Percentiles rank a stretch among this genome's conserved stretches.
Conservation (phyloP, 371 early-diverging fungal genomes). For the Rhizopus sp. region DNA sequence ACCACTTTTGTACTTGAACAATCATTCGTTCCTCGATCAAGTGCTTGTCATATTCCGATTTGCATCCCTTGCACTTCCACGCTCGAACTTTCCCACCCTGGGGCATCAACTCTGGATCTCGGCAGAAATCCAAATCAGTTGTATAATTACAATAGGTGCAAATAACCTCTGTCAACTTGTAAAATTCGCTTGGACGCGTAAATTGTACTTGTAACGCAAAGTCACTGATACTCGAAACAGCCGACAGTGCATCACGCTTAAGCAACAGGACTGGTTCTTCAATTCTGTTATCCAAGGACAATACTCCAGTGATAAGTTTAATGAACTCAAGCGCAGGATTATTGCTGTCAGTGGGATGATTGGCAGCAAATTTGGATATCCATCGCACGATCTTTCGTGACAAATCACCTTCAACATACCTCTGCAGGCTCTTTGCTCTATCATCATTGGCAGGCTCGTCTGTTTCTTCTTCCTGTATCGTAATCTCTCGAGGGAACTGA, state of each 20-base stretch:
- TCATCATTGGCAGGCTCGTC: slow-evolving; percentile 17
- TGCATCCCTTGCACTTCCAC: slow-evolving; percentile 69
- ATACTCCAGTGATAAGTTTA: slow-evolving; percentile 71
- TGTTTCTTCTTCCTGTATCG: slow-evolving; percentile 10
- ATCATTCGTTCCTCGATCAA: slow-evolving; percentile 81
- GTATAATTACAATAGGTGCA: slow-evolving; percentile 85
- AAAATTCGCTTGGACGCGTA: slow-evolving; percentile 74
- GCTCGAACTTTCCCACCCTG: slow-evolving; percentile 39
- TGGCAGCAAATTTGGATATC: slow-evolving; percentile 15
- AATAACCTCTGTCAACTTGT: slow-evolving; percentile 80
- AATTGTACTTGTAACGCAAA: slow-evolving; percentile 79
- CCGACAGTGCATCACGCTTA: slow-evolving; percentile 73
- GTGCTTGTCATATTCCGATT: slow-evolving; percentile 70
- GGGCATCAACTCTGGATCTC: slow-evolving; percentile 74
- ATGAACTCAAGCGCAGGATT: slow-evolving; percentile 78
- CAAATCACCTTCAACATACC: slow-evolving; percentile 44
- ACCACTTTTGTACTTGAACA: slow-evolving; percentile 59
- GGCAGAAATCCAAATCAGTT: slow-evolving; percentile 88
- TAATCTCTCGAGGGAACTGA: slow-evolving; percentile 16
- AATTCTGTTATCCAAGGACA: slow-evolving; percentile 68
- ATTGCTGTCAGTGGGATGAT: slow-evolving; percentile 17
- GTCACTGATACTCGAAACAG: slow-evolving; percentile 75
- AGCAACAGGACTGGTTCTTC: slow-evolving; percentile 68
- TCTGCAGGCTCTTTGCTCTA: slow-evolving; percentile 38
- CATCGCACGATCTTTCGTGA: slow-evolving; percentile 53